Evolutionary conservation across 2,329 filamentous ascomycete genomes (phyloP).

Genomic region (Trichoderma hamatum): DNA sequence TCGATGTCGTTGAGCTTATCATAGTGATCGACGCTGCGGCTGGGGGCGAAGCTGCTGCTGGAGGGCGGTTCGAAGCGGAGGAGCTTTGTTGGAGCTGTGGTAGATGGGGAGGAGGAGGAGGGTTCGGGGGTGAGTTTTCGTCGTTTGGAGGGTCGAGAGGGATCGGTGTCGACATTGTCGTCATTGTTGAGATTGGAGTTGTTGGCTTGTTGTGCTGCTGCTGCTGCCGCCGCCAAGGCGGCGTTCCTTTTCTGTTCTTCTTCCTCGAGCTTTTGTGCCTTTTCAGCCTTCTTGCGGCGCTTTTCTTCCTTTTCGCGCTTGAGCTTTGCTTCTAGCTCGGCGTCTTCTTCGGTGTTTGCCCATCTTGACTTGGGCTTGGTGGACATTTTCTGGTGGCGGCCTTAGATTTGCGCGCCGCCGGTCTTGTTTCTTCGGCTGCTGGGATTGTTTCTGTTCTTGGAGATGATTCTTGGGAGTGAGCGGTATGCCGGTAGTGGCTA

Average conservation of each 20-base stretch:
- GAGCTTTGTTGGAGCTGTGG: slow-evolving; percentile 52
- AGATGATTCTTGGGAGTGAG: not conserved
- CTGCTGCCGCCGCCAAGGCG: not conserved
- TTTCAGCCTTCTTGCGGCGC: slow-evolving; percentile 78
- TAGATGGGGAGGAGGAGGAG: slow-evolving; percentile 29
- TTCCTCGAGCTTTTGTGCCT: slow-evolving; percentile 69
- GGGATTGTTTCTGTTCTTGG: not conserved
- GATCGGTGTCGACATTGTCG: slow-evolving; percentile 34
- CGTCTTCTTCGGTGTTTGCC: slow-evolving; percentile 83
- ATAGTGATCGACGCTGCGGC: slow-evolving; percentile 82
- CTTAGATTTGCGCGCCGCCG: not conserved
- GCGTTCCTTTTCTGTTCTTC: slow-evolving; percentile 35
- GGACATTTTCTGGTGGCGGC: slow-evolving; percentile 51
- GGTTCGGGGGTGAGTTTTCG: slow-evolving; percentile 58
- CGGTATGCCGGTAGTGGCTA: not conserved
- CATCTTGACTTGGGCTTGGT: slow-evolving; percentile 74
- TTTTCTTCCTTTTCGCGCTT: slow-evolving; percentile 89
- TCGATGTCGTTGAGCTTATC: slow-evolving; percentile 96
- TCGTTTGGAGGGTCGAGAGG: slow-evolving; percentile 61
- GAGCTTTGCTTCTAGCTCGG: slow-evolving; percentile 69
- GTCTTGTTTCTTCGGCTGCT: not conserved
- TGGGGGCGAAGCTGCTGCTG: slow-evolving; percentile 65
- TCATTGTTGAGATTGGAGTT: slow-evolving; percentile 26
- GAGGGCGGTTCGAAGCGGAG: slow-evolving; percentile 66
- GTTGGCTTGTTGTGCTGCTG: not conserved